Evolutionary conservation across 2,329 filamentous ascomycete genomes (phyloP), one percentile per base, ranked within the genome.

Genomic region (Cladosporium sphaerospermum): DNA sequence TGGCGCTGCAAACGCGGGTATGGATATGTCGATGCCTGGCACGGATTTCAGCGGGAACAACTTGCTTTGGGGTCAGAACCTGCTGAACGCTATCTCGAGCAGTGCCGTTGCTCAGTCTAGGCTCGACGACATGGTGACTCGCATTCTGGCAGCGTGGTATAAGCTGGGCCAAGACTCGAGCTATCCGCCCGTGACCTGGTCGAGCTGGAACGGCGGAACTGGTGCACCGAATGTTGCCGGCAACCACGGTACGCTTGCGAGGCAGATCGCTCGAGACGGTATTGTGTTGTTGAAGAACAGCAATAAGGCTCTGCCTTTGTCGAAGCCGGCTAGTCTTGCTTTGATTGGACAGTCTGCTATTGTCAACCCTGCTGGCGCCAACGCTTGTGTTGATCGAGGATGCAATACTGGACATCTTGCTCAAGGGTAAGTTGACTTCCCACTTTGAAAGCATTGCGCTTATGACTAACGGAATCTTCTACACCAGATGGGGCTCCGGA

Each of bases 381-480:
- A 96, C 64, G 75, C 75, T 4, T 97, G 92, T 67, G 62, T 72
- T 5, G 89, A 96, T 66, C 82, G 89, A 42, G 85, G 80, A 45
- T 96, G 92, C 45, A 49, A 48, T 19, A 66, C 67, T 39, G 72
- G 73, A 2, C 80, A 82, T 0, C 60, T 51, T 72, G 3, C 60
- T 66, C 4, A 63, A 69, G 8, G 71, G 72, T 51, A 32, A 51
- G 31, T 37, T 9, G 13, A 8, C 5, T n/a, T 40, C n/a, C 13
- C 11, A 11, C n/a, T 2, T 3, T 39, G 36, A 3, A 14, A n/a
- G 36, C 7, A 8, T 13, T 7, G 8, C 2, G 8, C 9, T 5
- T 14, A n/a, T 39, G 13, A 4, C 46, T 49, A 14, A 9, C 11
- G n/a, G 9, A 2, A 18, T 2, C 11, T 39, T 8, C n/a, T 4